phyloP scores from a whole-genome alignment of 2,329 filamentous ascomycete species.

The Xenosphaeropsis pyriputrescens region DNA sequence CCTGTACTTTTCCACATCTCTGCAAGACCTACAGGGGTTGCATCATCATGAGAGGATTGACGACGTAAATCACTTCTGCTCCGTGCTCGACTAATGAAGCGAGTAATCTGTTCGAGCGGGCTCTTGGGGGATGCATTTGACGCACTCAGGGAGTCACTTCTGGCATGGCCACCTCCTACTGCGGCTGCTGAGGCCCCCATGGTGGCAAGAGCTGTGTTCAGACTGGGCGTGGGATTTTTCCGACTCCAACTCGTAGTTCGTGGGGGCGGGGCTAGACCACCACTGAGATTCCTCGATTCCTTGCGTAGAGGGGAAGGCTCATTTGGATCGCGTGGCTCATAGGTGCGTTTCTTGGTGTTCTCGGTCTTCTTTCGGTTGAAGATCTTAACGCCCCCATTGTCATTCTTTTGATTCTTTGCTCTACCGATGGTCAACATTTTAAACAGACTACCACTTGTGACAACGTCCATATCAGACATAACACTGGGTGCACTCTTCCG shows the following conservation, averaged over 20 bases:
- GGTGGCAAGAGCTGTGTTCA: constrained; percentile 41
- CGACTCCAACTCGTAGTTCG: constrained; percentile 32
- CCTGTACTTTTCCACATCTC: constrained; percentile 40
- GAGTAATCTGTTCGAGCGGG: constrained; percentile 21
- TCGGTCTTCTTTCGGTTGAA: constrained; percentile 14
- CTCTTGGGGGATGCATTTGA: constrained; percentile 31
- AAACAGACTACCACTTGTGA: constrained; percentile 44
- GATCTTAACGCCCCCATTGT: constrained; percentile 31
- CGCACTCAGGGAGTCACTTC: constrained; percentile 45
- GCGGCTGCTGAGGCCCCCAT: constrained; percentile 39
- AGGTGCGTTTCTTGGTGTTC: constrained; percentile 16
- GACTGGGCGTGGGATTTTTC: constrained; percentile 36
- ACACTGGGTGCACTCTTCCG: constrained; percentile 46
- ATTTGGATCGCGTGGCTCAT: constrained; percentile 12
- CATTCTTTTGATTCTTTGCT: constrained; percentile 18
- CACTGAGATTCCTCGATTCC: constrained; percentile 19
- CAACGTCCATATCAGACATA: constrained; percentile 39
- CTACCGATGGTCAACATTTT: constrained; percentile 44
- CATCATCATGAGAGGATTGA: constrained; percentile 21
- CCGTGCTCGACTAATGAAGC: constrained; percentile 31
- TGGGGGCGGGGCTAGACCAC: constrained; percentile 31
- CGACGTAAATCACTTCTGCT: constrained; percentile 38
- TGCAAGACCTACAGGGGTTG: constrained; percentile 24
- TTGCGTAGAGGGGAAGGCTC: constrained; percentile 12
- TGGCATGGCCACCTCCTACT: constrained; percentile 37